phyloP scores from a whole-genome alignment of 768 basidiomycete genomes.

The Astraeus odoratus region DNA sequence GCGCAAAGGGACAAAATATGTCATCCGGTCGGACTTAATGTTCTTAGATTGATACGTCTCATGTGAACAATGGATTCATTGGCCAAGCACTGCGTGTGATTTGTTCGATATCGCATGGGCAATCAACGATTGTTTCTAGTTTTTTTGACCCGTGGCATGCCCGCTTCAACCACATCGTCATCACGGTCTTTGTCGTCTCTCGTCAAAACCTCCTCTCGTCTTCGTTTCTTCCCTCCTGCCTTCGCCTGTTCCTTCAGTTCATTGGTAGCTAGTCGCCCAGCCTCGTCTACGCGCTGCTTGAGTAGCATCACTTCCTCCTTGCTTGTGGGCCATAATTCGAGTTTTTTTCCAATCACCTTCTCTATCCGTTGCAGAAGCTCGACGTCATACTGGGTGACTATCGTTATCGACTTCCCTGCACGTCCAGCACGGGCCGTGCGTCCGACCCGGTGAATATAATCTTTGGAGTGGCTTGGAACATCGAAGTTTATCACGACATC shows the following conservation, averaged over 20 bases:
- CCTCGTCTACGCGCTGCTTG: conserved; percentile 85
- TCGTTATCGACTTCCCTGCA: conserved; percentile 92
- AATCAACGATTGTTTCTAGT: conserved; percentile 38
- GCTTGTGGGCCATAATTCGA: conserved; percentile 83
- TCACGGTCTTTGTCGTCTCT: conserved; percentile 83
- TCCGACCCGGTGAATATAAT: conserved; percentile 98
- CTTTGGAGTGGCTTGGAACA: conserved; percentile 96
- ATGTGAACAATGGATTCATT: too few species aligned
- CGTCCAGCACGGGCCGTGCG: conserved; percentile 97
- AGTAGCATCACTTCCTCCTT: conserved; percentile 84
- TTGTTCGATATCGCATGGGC: background rate
- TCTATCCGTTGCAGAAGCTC: conserved; percentile 95
- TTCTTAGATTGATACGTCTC: conserved; percentile 36
- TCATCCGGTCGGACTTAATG: conserved; percentile 68
- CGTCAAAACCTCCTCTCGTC: conserved; percentile 39
- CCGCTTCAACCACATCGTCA: conserved; percentile 88
- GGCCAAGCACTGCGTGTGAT: background rate
- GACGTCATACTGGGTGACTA: conserved; percentile 98
- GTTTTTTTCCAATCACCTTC: conserved; percentile 83
- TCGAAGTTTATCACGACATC: conserved; percentile 98
- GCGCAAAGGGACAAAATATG: conserved; percentile 54
- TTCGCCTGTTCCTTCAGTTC: conserved; percentile 75
- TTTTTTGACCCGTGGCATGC: conserved; percentile 66
- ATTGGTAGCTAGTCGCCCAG: conserved; percentile 64
- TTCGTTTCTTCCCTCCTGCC: conserved; percentile 45